phyloP scores from a whole-genome alignment of 106 monocot genomes.

The Iris macrosiphon region DNA sequence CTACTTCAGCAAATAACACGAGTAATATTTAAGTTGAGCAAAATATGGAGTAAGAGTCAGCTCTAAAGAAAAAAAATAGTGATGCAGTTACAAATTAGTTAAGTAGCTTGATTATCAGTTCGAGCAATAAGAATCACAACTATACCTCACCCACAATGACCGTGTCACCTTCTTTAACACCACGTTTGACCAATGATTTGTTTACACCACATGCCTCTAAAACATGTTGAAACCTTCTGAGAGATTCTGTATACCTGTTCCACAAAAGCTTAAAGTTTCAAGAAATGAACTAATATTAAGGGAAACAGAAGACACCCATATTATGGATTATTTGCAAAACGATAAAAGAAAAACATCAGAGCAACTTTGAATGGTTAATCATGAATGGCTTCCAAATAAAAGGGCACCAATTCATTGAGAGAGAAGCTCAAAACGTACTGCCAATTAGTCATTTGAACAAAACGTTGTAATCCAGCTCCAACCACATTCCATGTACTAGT shows the following conservation, averaged over 20 bases:
- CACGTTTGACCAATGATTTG: constrained; percentile 69
- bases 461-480: constrained; percentile 91
- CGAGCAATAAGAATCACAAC: background rate
- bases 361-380: too few species aligned
- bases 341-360: too few species aligned
- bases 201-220: constrained; percentile 99
- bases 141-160: constrained; percentile 92
- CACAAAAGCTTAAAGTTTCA: constrained; percentile 4
- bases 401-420: too few species aligned
- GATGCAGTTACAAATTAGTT: too few species aligned
- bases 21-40: background rate
- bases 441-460: constrained; percentile 99
- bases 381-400: too few species aligned
- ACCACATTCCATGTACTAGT: constrained; percentile 74
- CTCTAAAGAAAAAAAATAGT: too few species aligned
- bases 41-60: too few species aligned
- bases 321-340: too few species aligned
- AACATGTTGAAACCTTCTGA: constrained; percentile 91
- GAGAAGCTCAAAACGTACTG: constrained; percentile 37
- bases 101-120: too few species aligned
- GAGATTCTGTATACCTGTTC: constrained; percentile 78
- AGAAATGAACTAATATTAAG: too few species aligned
- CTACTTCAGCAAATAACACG: background rate
- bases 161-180: constrained; percentile 96
- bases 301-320: too few species aligned